A percentile compares a stretch with the other conserved stretches of the same genome.
Evolutionary conservation across 768 basidiomycete species (phyloP).

Genomic region (Phylloporus scabripes): DNA sequence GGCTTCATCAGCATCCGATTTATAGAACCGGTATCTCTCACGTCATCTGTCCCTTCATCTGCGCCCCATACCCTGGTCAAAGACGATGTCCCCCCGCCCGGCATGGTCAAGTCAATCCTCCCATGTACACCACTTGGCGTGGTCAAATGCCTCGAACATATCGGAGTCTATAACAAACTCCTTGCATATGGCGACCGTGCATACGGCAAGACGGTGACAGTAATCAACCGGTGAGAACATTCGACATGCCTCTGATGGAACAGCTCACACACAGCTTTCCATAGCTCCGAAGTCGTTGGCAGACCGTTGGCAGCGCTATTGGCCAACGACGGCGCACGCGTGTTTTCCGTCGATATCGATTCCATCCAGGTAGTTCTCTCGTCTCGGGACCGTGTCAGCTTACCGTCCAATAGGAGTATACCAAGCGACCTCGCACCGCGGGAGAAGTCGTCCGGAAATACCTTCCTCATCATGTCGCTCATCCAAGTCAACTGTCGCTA

Average conservation of each 20-base stretch:
- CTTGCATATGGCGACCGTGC: constrained; percentile 93
- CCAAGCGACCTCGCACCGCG: constrained; percentile 67
- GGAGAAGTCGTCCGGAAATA: constrained; percentile 48
- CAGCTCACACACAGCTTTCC: constrained; percentile 1
- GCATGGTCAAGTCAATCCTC: constrained; percentile 92
- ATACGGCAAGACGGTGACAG: constrained; percentile 86
- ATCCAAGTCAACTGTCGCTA: constrained; percentile 60
- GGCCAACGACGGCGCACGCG: constrained; percentile 94
- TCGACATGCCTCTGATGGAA: neutral
- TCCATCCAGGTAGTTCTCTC: constrained; percentile 62
- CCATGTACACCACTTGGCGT: constrained; percentile 97
- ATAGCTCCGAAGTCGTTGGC: constrained; percentile 93
- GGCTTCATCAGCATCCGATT: constrained; percentile 74
- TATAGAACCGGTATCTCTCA: constrained; percentile 72
- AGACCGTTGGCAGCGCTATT: constrained; percentile 93
- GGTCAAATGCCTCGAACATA: constrained; percentile 89
- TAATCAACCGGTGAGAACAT: constrained; percentile 77
- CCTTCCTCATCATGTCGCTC: constrained; percentile 80
- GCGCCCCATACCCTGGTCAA: constrained; percentile 30
- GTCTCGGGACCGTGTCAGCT: neutral
- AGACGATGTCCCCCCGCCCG: constrained; percentile 65
- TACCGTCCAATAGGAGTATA: constrained; percentile 63
- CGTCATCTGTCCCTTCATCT: constrained; percentile 37
- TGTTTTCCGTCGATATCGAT: constrained; percentile 93
- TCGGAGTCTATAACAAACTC: constrained; percentile 90